These are phyloP conservation scores for Raphanus raphanistrum DNA, from an alignment of 345 rosid genomes.

Conservation along the genomic window DNA sequence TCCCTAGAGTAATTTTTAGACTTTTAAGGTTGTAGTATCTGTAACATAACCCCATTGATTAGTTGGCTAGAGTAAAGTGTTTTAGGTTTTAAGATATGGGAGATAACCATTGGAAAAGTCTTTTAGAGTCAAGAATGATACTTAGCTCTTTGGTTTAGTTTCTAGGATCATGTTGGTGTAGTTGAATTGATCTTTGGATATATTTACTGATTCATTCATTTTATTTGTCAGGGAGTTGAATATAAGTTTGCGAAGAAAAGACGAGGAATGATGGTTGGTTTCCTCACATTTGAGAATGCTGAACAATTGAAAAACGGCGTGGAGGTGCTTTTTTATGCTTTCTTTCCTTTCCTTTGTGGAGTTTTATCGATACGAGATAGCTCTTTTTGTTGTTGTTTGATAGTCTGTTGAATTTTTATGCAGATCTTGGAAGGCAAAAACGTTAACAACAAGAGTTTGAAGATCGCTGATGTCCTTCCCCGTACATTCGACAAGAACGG, in stretches of 20 bases:
- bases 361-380: not conserved
- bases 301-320: constrained; percentile 60
- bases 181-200: not conserved
- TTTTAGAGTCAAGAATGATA: not conserved
- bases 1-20: constrained; percentile 33
- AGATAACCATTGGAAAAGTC: not conserved
- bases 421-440: constrained; percentile 74
- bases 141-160: not conserved
- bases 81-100: not conserved
- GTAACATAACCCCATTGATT: not conserved
- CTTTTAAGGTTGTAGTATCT: not conserved
- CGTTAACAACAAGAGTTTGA: constrained; percentile 58
- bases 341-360: not conserved
- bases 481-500: constrained; percentile 59
- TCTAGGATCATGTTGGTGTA: not conserved
- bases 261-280: constrained; percentile 81
- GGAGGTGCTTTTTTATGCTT: constrained; percentile 45
- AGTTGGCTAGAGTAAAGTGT: constrained; percentile 33
- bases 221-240: constrained; percentile 49
- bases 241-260: constrained; percentile 73
- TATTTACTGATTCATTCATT: constrained; percentile 4
- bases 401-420: constrained; percentile 10
- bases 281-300: constrained; percentile 68
- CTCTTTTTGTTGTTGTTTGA: not conserved
- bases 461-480: constrained; percentile 75